Evolutionary conservation across 176 grass and related monocot genomes (phyloP).

Genomic region (Alloteropsis semialata): DNA sequence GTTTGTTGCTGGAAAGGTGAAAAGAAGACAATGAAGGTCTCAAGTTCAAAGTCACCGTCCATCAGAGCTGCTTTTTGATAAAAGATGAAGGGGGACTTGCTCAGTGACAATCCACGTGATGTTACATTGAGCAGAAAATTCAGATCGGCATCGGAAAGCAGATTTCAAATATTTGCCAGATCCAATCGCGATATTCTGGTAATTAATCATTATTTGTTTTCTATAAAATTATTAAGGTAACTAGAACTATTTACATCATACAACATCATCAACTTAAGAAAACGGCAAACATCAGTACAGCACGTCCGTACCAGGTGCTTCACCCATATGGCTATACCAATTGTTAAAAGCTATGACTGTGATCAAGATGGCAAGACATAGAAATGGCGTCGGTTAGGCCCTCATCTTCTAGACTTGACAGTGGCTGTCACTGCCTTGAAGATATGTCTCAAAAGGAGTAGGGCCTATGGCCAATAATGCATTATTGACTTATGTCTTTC

Average conservation of each 20-base stretch:
- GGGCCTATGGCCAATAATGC: slow-evolving; percentile 32
- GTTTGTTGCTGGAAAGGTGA: background rate
- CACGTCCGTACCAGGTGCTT: background rate
- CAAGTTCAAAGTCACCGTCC: background rate
- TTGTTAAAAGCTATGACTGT: background rate
- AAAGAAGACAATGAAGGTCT: background rate
- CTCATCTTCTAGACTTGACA: slow-evolving; percentile 11
- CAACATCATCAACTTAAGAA: background rate
- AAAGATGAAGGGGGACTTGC: background rate
- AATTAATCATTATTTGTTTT: background rate
- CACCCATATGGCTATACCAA: background rate
- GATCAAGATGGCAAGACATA: slow-evolving; percentile 9
- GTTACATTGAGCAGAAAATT: background rate
- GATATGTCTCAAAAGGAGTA: slow-evolving; percentile 30
- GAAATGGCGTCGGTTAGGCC: slow-evolving; percentile 10
- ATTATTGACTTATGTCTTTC: slow-evolving; percentile 1
- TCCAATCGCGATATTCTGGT: background rate
- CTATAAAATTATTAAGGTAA: background rate
- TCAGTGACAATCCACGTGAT: background rate
- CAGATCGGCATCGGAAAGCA: background rate
- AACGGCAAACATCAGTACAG: no score
- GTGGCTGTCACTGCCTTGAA: slow-evolving; percentile 39
- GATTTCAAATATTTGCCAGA: background rate
- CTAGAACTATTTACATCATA: background rate
- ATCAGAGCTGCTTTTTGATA: background rate